Percentiles rank a stretch among this genome's conserved stretches.
phyloP scores from a whole-genome alignment of 1,139 yeast species.

The Ogataea hybrid region DNA sequence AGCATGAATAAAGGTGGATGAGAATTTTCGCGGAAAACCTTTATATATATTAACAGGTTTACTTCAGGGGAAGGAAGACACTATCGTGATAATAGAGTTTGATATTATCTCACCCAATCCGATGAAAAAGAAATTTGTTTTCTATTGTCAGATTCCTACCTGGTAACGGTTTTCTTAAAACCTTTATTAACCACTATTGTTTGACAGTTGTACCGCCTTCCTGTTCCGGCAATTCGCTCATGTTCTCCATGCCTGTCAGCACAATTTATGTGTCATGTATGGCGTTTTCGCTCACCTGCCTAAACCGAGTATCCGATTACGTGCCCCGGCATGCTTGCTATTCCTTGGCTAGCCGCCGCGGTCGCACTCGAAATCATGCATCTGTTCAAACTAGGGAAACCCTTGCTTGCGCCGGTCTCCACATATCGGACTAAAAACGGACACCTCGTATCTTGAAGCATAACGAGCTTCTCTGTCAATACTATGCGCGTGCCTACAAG shows the following conservation, averaged over 20 bases:
- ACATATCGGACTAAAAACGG: too few relatives aligned
- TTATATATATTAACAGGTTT: constrained; percentile 5
- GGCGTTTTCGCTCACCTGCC: not conserved
- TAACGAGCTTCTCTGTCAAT: too few relatives aligned
- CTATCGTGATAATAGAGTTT: not conserved
- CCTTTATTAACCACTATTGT: constrained; percentile 1
- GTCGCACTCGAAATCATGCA: not conserved
- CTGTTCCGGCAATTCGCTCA: not conserved
- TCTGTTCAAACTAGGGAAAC: not conserved
- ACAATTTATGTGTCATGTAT: not conserved
- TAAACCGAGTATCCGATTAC: not conserved
- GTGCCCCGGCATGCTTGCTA: not conserved
- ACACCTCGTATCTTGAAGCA: too few relatives aligned
- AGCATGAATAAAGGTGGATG: not conserved
- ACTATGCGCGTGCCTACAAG: not conserved
- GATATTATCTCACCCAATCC: not conserved
- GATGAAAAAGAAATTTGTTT: constrained; percentile 2
- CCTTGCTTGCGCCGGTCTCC: not conserved
- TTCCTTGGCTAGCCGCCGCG: not conserved
- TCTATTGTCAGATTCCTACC: not conserved
- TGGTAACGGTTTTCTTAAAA: constrained; percentile 2
- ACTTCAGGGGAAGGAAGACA: constrained; percentile 6
- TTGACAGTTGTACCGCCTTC: constrained; percentile 1
- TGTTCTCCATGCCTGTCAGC: not conserved
- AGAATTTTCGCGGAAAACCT: not conserved